Conservation (phyloP, 768 basidiomycete species). For the Heimioporus sp. region DNA sequence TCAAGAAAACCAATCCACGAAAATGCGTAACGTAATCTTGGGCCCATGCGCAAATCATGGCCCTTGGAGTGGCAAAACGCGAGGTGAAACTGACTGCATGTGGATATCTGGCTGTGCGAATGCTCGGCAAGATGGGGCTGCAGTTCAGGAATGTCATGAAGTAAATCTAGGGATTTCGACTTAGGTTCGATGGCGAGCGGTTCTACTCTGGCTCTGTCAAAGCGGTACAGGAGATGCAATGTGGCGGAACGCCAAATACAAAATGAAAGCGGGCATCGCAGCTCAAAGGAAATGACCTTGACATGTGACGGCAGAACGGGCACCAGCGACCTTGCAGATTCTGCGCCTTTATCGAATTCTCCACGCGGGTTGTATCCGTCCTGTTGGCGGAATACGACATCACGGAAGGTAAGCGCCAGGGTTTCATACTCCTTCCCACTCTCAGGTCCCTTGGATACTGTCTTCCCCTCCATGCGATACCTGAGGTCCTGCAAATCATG, state of each 20-base stretch:
- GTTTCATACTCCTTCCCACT: too few relatives aligned
- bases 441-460: constrained; percentile 11
- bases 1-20: background rate
- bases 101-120: too few relatives aligned
- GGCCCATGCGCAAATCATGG: constrained; percentile 3
- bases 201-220: constrained; percentile 1
- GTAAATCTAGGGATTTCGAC: constrained; percentile 7
- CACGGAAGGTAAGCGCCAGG: too few relatives aligned
- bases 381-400: too few relatives aligned
- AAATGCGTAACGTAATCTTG: constrained; percentile 16
- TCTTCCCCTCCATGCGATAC: constrained; percentile 24
- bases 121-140: constrained; percentile 3
- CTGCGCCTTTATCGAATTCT: constrained; percentile 28
- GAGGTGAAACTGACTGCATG: too few relatives aligned
- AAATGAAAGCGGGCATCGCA: constrained; percentile 34
- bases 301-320: constrained; percentile 16
- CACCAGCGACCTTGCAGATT: constrained; percentile 33
- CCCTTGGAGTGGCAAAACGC: too few relatives aligned
- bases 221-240: constrained; percentile 32
- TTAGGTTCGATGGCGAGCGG: too few relatives aligned
- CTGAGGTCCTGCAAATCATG: constrained; percentile 18
- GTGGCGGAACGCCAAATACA: constrained; percentile 39
- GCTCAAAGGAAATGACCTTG: constrained; percentile 35
- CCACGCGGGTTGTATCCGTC: too few relatives aligned
- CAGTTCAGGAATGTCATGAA: constrained; percentile 10